These are phyloP conservation scores for Tilletia walkeri DNA, from an alignment of 1,284 basidiomycete genomes.

Conservation along the genomic window DNA sequence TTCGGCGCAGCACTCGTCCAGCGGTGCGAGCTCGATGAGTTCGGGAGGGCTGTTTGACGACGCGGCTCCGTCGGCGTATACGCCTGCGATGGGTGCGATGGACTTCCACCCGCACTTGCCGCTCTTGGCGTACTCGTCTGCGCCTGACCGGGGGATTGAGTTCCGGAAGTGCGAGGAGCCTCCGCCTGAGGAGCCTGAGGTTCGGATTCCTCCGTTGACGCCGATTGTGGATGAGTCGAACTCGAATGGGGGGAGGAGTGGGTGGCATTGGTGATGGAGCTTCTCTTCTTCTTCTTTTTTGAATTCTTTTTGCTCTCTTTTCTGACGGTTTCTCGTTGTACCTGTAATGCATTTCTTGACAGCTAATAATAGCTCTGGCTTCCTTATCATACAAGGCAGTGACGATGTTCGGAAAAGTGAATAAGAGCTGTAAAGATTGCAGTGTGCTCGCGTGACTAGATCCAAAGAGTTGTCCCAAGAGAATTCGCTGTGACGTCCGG, in stretches of 20 bases:
- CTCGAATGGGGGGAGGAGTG: conserved; percentile 10
- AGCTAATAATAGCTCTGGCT: too few species aligned
- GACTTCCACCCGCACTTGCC: conserved; percentile 53
- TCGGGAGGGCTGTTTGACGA: conserved; percentile 1
- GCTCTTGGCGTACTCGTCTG: conserved; percentile 37
- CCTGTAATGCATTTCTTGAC: too few species aligned
- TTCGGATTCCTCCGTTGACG: conserved; percentile 4
- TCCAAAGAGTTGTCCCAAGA: too few species aligned
- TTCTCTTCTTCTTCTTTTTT: too few species aligned
- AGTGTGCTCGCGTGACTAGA: too few species aligned
- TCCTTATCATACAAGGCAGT: too few species aligned
- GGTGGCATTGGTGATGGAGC: conserved; percentile 10
- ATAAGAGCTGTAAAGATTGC: too few species aligned
- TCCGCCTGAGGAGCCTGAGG: conserved; percentile 5
- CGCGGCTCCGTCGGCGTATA: conserved; percentile 33
- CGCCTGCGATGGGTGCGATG: conserved; percentile 44
- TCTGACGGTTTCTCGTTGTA: too few species aligned
- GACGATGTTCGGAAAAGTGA: too few species aligned
- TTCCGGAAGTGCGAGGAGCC: conserved; percentile 16
- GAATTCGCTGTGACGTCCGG: too few species aligned
- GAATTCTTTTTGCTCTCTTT: too few species aligned
- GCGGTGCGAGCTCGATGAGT: neutral
- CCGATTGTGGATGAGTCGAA: conserved; percentile 3
- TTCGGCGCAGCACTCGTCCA: neutral
- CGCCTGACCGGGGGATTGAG: conserved; percentile 6